Evolutionary conservation across 345 rosid species (phyloP), one percentile per base, ranked within the genome.

Genomic region (Hevea brasiliensis): DNA sequence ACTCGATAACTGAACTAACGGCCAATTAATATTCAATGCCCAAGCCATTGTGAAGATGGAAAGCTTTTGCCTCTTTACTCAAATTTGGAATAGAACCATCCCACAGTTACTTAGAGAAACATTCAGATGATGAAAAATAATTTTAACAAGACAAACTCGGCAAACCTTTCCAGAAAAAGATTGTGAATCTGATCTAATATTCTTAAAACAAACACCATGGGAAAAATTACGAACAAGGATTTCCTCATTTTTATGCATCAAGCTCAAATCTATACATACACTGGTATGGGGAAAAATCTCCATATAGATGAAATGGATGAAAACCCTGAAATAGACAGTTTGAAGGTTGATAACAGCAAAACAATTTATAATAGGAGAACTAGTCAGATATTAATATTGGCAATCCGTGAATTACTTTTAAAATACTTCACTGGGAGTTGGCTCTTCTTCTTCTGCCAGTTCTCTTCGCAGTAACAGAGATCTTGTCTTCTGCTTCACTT

Each of bases 401-500:
- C n/a, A n/a, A n/a, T n/a, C n/a, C n/a, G n/a, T n/a, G n/a, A n/a
- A n/a, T n/a, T n/a, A n/a, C n/a, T n/a, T n/a, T n/a, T n/a, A 48
- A 68, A 61, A 35, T 55, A 13, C 17, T 72, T 82, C 68, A 78
- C 65, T 80, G 62, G 45, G 91, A 74, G 70, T 76, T 70, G 58
- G 82, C 45, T 81, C 77, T 87, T 76, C 77, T 90, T 79, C 90
- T 90, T 70, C 91, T 83, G 66, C 70, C 84, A 54, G 21, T 82
- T 89, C 81, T 89, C 85, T 84, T 90, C 5, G 84, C 85, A 72
- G 61, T 77, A 53, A 80, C 86, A 27, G 86, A 80, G 23, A 83
- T 83, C 24, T 84, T 72, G 18, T 56, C 84, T 57, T 56, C 78
- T 1, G 75, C 81, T 63, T 81, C 83, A 21, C 47, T 64, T 57